These are phyloP conservation scores for Kingdonia uniflora DNA, from an alignment of 164 flowering plant species.

Conservation along the genomic window DNA sequence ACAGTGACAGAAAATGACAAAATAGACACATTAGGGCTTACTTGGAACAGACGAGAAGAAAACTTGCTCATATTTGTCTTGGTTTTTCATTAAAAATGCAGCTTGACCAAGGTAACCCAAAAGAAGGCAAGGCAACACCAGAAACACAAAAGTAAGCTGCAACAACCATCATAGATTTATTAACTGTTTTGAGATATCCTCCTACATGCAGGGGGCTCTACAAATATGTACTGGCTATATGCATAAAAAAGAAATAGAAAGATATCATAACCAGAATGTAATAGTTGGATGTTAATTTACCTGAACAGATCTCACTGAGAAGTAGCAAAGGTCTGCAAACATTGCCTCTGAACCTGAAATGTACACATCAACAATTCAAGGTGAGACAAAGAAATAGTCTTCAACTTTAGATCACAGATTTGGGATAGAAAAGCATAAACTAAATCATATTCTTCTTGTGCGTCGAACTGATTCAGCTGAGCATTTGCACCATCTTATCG, in stretches of 20 bases:
- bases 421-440: no score
- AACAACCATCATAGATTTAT: neutral
- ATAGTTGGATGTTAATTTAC: constrained; percentile 22
- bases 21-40: constrained; percentile 21
- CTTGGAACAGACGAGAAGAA: constrained; percentile 88
- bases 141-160: constrained; percentile 91
- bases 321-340: constrained; percentile 99
- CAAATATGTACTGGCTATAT: no score
- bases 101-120: constrained; percentile 99
- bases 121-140: constrained; percentile 90
- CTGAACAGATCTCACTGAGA: constrained; percentile 91
- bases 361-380: neutral
- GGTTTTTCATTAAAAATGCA: constrained; percentile 84
- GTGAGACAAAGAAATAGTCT: no score
- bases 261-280: neutral
- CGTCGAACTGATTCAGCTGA: no score
- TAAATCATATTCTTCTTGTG: no score
- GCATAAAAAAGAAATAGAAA: constrained; percentile 1
- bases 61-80: constrained; percentile 33
- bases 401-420: no score
- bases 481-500: no score
- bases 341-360: constrained; percentile 95
- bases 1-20: neutral
- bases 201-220: no score
- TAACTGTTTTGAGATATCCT: no score